Evolutionary conservation across 345 rosid species (phyloP).

Genomic region (Ceriops zippeliana): DNA sequence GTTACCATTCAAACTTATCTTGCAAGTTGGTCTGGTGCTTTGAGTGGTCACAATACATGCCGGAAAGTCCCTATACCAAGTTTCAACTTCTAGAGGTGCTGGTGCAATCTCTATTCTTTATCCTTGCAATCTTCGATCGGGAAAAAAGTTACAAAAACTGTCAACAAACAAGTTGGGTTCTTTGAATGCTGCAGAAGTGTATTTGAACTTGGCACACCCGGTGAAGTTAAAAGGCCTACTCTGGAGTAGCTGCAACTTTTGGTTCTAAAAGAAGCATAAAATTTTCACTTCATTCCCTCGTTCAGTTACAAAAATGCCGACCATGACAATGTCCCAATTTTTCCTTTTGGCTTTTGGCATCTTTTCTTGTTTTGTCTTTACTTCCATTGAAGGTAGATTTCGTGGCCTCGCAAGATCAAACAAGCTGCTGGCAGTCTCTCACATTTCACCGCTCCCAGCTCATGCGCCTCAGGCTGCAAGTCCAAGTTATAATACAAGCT

Average conservation of each 20-base stretch:
- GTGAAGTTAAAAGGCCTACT: conserved; percentile 9
- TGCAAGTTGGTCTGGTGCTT: conserved; percentile 26
- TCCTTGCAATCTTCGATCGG: background rate
- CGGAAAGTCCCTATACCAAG: background rate
- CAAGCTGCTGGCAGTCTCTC: conserved; percentile 10
- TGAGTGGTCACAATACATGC: conserved; percentile 25
- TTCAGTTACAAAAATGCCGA: background rate
- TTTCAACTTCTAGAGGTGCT: conserved; percentile 26
- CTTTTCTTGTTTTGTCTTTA: conserved; percentile 5
- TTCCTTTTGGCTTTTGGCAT: conserved; percentile 4
- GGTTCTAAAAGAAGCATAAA: conserved; percentile 11
- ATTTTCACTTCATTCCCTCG: background rate
- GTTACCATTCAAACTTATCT: background rate
- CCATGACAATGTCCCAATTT: conserved; percentile 8
- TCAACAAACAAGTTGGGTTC: conserved; percentile 13
- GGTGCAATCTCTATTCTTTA: conserved; percentile 15
- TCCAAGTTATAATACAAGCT: conserved; percentile 10
- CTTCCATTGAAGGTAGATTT: conserved; percentile 9
- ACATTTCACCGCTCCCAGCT: conserved; percentile 28
- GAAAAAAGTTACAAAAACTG: conserved; percentile 5
- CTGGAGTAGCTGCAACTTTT: conserved; percentile 3
- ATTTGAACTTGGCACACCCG: conserved; percentile 21
- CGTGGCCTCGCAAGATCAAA: conserved; percentile 2
- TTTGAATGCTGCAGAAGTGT: conserved; percentile 12
- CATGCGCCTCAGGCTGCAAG: conserved; percentile 18